Base-by-base conservation (phyloP, 2,329 filamentous ascomycete genomes). In the Metarhizium rileyi region DNA sequence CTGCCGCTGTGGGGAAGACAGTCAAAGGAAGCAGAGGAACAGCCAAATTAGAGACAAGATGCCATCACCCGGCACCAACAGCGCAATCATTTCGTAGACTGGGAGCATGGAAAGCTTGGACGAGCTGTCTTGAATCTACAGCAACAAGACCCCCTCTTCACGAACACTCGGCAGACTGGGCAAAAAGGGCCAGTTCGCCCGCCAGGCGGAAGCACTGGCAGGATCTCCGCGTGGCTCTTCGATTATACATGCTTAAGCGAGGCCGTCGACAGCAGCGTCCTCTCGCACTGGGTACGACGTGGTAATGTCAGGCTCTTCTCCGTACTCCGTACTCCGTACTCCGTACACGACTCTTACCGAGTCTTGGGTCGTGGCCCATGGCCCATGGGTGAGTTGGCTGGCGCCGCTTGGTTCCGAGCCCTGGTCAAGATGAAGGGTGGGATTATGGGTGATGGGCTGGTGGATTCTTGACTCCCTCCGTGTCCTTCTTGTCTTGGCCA, bases 221-320 rank as follows among this genome's bases (percentile, higher is more conserved):
- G 22, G n/a, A 47, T 44, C 43, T 43, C 50, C 46, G 50, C 50
- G 33, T 49, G 46, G 46, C 50, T 49, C 43, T 35, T 48, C 43
- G 40, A 44, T 48, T 46, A 48, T 46, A 28, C 45, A 51, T 48
- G 45, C 27, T 25, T 48, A 51, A 45, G 50, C 46, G 50, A 51
- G 20, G 42, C 46, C 25, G 35, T 43, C 50, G 18, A 33, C 16
- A 9, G 22, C 33, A 43, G 46, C n/a, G n/a, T n/a, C n/a, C n/a
- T n/a, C n/a, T n/a, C n/a, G n/a, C n/a, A n/a, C n/a, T n/a, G n/a
- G n/a, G n/a, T n/a, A n/a, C n/a, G n/a, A n/a, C n/a, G n/a, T n/a
- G n/a, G n/a, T n/a, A n/a, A n/a, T n/a, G n/a, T n/a, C n/a, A n/a
- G n/a, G n/a, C n/a, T 43, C 50, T 48, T 36, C 30, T 26, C 27